phyloP scores from a whole-genome alignment of 257 asterid genomes.

The Solanum chilense region DNA sequence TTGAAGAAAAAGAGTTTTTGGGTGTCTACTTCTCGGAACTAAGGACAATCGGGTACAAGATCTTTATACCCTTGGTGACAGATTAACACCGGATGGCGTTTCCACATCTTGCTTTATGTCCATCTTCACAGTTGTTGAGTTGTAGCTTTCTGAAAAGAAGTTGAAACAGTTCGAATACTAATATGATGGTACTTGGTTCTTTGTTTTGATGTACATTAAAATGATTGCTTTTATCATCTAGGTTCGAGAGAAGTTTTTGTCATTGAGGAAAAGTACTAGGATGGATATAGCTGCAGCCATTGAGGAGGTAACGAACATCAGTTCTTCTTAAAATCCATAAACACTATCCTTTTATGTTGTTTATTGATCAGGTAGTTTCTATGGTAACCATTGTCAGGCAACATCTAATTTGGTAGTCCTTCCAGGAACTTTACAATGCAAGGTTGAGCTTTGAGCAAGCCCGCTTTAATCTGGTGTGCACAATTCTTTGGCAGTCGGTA shows the following conservation, averaged over 20 bases:
- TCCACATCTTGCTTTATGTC: not conserved
- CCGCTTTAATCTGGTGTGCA: constrained; percentile 77
- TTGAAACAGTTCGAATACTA: not conserved
- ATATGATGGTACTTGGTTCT: not conserved
- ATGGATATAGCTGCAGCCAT: constrained; percentile 64
- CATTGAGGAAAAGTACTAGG: constrained; percentile 83
- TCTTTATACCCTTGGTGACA: not conserved
- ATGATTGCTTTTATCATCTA: constrained; percentile 18
- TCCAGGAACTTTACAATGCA: constrained; percentile 96
- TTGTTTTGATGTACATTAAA: not conserved
- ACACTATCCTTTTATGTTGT: constrained; percentile 6
- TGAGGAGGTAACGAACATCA: constrained; percentile 64
- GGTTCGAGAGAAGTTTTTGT: constrained; percentile 88
- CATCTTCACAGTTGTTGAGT: not conserved
- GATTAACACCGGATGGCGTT: not conserved
- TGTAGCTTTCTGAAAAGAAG: not conserved
- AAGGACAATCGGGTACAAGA: not conserved
- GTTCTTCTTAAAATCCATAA: constrained; percentile 2
- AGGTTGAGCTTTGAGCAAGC: constrained; percentile 82
- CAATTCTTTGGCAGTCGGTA: not conserved
- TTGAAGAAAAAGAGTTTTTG: not conserved
- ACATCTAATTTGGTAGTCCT: constrained; percentile 86
- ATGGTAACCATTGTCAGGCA: constrained; percentile 53
- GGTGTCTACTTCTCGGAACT: not conserved
- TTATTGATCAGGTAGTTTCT: constrained; percentile 38